Evolutionary conservation across 352 stramenopile genomes (phyloP).

Genomic region (Globisporangium spinosum): DNA sequence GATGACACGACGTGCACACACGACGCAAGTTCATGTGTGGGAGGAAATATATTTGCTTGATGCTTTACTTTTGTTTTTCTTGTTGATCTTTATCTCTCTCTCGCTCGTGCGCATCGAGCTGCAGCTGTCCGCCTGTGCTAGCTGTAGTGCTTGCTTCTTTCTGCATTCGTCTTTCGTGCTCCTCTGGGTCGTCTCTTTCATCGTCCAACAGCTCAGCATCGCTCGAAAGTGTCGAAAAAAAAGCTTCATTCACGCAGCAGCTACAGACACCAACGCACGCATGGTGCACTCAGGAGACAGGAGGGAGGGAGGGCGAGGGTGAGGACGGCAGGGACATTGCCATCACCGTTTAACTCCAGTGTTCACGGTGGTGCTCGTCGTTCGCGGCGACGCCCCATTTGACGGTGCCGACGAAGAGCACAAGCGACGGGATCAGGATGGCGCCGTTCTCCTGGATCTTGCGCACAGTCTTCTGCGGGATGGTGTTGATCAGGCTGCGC

Average conservation of each 20-base stretch:
- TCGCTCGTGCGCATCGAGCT: conserved; percentile 1
- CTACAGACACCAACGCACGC: not conserved
- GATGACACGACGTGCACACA: not conserved
- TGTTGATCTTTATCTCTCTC: conserved; percentile 10
- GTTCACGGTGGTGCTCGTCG: conserved; percentile 71
- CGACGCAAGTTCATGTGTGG: not conserved
- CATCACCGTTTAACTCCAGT: conserved; percentile 59
- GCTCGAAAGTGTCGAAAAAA: not conserved
- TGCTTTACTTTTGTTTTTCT: conserved; percentile 10
- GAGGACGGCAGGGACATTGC: not conserved
- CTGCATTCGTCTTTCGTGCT: not conserved
- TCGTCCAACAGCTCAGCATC: not conserved
- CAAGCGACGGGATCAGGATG: conserved; percentile 56
- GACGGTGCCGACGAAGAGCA: conserved; percentile 67
- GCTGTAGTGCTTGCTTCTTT: not conserved
- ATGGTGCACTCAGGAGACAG: not conserved
- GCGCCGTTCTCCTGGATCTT: conserved; percentile 81
- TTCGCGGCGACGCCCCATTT: conserved; percentile 72
- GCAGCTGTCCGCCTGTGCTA: not conserved
- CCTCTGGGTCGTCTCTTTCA: not conserved
- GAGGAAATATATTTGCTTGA: conserved; percentile 1
- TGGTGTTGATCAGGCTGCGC: conserved; percentile 61
- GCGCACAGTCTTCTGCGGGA: conserved; percentile 72
- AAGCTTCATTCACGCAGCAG: not conserved
- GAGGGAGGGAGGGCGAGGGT: not conserved